These are phyloP conservation scores for Garcia nutans DNA, from an alignment of 345 rosid species.

Conservation along the genomic window DNA sequence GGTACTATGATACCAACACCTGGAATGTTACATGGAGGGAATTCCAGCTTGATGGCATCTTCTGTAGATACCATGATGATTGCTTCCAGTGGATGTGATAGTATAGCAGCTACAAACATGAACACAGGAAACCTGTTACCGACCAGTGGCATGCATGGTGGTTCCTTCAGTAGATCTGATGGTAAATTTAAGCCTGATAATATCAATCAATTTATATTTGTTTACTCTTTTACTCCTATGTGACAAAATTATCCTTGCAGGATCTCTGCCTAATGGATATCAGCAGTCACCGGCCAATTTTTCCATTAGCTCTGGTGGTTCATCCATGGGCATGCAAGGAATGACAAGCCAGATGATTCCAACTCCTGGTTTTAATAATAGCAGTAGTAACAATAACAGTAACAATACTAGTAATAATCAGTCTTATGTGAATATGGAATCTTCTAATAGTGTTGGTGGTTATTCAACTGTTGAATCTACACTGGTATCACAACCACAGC, in stretches of 20 bases:
- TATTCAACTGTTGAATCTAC: conserved; percentile 71
- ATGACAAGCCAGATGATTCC: conserved; percentile 86
- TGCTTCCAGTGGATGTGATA: conserved; percentile 48
- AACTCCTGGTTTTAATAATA: conserved; percentile 74
- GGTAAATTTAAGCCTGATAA: conserved; percentile 32
- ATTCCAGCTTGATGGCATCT: conserved; percentile 51
- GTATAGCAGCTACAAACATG: conserved; percentile 44
- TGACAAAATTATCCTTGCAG: conserved; percentile 40
- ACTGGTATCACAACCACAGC: conserved; percentile 54
- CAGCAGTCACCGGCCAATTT: conserved; percentile 62
- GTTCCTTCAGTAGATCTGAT: conserved; percentile 49
- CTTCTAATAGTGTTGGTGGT: conserved; percentile 57
- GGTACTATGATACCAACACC: conserved; percentile 94
- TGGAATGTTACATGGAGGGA: conserved; percentile 66
- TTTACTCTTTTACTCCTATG: background rate
- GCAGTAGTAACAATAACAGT: conserved; percentile 33
- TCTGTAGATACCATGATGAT: conserved; percentile 58
- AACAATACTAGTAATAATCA: conserved; percentile 44
- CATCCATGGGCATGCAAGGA: conserved; percentile 64
- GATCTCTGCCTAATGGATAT: conserved; percentile 61
- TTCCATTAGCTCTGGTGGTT: conserved; percentile 67
- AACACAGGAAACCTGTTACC: conserved; percentile 52
- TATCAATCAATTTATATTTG: background rate
- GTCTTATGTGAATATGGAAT: conserved; percentile 61
- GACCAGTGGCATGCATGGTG: conserved; percentile 51